Evolutionary conservation across 2,329 filamentous ascomycete genomes (phyloP).

Genomic region (Nothophaeocryptopus gaeumannii): DNA sequence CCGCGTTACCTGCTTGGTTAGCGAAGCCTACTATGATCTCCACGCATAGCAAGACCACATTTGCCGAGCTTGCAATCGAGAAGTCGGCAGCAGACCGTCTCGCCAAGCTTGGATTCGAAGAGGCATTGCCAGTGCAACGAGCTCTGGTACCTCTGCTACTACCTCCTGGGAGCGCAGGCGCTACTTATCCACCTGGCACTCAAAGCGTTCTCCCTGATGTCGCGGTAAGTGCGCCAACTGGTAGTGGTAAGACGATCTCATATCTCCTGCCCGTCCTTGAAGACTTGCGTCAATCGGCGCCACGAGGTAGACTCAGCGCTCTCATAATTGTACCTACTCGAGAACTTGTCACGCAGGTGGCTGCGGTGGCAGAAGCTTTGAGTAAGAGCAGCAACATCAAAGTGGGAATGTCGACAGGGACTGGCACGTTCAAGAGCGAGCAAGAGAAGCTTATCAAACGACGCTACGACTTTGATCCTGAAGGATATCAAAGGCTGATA

Average conservation of each 20-base stretch:
- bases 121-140: slow-evolving; percentile 77
- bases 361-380: slow-evolving; percentile 72
- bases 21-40: slow-evolving; percentile 69
- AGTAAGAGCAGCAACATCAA: slow-evolving; percentile 67
- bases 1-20: slow-evolving; percentile 78
- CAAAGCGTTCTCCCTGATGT: slow-evolving; percentile 59
- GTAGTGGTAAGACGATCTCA: slow-evolving; percentile 90
- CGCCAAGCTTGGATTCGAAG: slow-evolving; percentile 63
- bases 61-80: slow-evolving; percentile 63
- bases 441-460: slow-evolving; percentile 61
- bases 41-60: slow-evolving; percentile 58
- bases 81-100: slow-evolving; percentile 61
- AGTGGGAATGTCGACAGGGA: slow-evolving; percentile 80
- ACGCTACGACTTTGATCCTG: slow-evolving; percentile 61
- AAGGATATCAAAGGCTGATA: slow-evolving; percentile 51
- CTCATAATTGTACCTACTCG: slow-evolving; percentile 87
- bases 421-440: slow-evolving; percentile 67
- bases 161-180: slow-evolving; percentile 46
- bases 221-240: slow-evolving; percentile 87
- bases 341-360: slow-evolving; percentile 70
- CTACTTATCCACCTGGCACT: slow-evolving; percentile 26
- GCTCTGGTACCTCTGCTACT: slow-evolving; percentile 77
- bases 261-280: slow-evolving; percentile 85
- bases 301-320: slow-evolving; percentile 67
- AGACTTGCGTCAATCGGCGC: slow-evolving; percentile 59